Conservation (phyloP, 148 eudicot species). For the Rhododendron simsii region DNA sequence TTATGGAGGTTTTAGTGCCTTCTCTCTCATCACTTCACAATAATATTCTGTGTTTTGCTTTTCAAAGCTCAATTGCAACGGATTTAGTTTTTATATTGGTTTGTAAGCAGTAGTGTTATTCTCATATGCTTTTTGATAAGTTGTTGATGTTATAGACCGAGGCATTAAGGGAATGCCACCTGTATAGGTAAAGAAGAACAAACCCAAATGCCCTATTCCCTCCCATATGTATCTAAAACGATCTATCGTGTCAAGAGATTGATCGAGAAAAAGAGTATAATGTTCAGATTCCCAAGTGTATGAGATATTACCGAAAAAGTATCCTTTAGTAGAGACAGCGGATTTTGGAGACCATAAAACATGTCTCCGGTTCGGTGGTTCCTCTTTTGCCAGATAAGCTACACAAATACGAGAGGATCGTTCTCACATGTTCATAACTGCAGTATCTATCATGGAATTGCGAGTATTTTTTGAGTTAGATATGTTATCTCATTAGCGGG, state of each 20-base stretch:
- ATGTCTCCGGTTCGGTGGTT: neutral
- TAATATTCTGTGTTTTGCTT: neutral
- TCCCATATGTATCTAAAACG: neutral
- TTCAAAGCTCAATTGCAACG: neutral
- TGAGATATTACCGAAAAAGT: neutral
- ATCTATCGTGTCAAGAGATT: neutral
- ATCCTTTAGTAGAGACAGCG: neutral
- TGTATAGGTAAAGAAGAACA: neutral
- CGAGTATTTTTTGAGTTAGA: neutral
- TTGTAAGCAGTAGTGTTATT: neutral
- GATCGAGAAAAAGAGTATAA: neutral
- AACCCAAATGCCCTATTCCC: neutral
- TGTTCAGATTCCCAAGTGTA: neutral
- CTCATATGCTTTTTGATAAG: neutral
- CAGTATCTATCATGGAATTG: neutral
- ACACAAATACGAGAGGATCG: neutral
- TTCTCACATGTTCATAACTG: neutral
- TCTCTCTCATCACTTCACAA: neutral
- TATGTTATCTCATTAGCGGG: neutral
- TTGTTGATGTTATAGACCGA: neutral
- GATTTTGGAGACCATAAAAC: neutral
- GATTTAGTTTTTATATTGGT: neutral
- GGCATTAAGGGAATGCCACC: neutral
- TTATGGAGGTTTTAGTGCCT: conserved; percentile 40
- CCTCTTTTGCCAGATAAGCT: neutral